Percentiles rank a stretch among this genome's conserved stretches.
Evolutionary conservation across 192 early-diverging fungal genomes (phyloP).

Genomic region (Jimgerdemannia lactiflua): DNA sequence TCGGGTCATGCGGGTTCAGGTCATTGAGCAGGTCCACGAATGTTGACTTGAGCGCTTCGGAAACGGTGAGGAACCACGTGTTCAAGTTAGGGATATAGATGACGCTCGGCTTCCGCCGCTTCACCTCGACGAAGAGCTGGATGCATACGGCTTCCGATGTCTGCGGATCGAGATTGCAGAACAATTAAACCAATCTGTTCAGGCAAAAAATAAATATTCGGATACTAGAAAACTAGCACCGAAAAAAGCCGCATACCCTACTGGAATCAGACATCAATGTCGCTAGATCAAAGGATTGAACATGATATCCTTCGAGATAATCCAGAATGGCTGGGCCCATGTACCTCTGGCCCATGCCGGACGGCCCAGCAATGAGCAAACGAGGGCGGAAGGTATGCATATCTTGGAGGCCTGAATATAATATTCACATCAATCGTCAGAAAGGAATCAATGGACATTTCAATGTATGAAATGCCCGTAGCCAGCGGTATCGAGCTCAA

Average conservation of each 20-base stretch:
- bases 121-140: constrained; percentile 57
- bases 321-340: constrained; percentile 54
- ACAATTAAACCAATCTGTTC: not conserved
- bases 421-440: no score
- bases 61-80: constrained; percentile 47
- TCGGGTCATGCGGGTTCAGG: constrained; percentile 44
- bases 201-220: no score
- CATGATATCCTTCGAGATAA: constrained; percentile 52
- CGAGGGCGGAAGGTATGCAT: constrained; percentile 59
- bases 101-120: constrained; percentile 55
- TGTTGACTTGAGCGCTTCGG: constrained; percentile 33
- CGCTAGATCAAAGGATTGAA: constrained; percentile 55
- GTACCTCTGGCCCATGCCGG: constrained; percentile 57
- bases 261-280: constrained; percentile 43
- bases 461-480: no score
- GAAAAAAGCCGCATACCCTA: constrained; percentile 17
- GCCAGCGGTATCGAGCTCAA: no score
- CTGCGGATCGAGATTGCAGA: not conserved
- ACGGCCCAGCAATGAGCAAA: constrained; percentile 52
- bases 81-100: constrained; percentile 56
- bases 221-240: not conserved
- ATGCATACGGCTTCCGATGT: constrained; percentile 49
- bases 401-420: no score
- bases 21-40: constrained; percentile 50
- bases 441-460: no score